Evolutionary conservation across 2,329 filamentous ascomycete species (phyloP), one percentile per base, ranked within the genome.

Genomic region (Neofusicoccum umdonicola): DNA sequence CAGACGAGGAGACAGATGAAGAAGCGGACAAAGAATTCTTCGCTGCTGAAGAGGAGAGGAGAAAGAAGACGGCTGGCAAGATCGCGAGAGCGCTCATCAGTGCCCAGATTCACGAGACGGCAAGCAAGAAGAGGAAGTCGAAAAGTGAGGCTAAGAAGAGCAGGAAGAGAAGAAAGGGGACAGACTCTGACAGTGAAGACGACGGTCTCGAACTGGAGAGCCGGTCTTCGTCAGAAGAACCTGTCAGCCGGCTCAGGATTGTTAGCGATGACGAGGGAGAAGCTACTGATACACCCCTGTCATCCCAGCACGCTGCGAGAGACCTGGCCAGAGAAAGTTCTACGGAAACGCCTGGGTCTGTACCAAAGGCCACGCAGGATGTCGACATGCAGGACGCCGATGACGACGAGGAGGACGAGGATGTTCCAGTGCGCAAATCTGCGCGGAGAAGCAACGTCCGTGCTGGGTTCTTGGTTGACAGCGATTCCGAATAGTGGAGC

Each of bases 1-100:
- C 90, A 69, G 95, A 98, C 73, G 95, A 98, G 62, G 93, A 97
- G 69, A 89, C 85, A n/a, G 92, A 97, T 71, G 87, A 85, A 39
- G 92, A 93, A 52, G 85, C 87, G 64, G 86, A 91, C 77, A 81
- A 74, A 22, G 87, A 85, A 19, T 97, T 97, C 78, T 97, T 94
- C 77, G 87, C 84, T 2, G 83, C 86, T 15, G 93, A 97, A 77
- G 87, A 89, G 75, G 80, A 84, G 68, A 82, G 89, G 66, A 82
- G 90, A 56, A 83, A 86, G 68, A 84, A 84, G 54, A 85, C 84
- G 60, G 78, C 77, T 34, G 76, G 80, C 37, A 79, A 80, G 15
- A 80, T 86, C 65, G 79, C 80, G 64, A 80, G 82, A 58, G 81
- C 81, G 5, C 68, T 86, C 62, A 74, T 80, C 42, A 79, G 76